Evolutionary conservation across 306 rosid genomes (phyloP).

Genomic region (Alnus glutinosa): DNA sequence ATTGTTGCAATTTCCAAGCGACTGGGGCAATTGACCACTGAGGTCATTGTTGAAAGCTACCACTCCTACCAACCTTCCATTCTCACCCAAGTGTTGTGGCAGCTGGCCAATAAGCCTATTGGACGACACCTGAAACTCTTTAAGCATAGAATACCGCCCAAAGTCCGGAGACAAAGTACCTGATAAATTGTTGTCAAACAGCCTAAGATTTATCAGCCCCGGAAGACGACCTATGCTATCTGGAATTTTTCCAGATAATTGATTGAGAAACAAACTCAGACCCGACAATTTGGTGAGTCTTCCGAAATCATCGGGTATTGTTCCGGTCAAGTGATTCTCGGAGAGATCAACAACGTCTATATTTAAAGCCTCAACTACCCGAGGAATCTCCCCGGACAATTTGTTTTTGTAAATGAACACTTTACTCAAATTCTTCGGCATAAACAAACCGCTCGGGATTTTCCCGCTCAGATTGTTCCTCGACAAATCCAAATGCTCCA

Average conservation of each 20-base stretch:
- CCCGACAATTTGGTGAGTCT: constrained; percentile 40
- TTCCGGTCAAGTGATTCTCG: constrained; percentile 42
- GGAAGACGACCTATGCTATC: constrained; percentile 57
- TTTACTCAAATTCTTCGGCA: constrained; percentile 37
- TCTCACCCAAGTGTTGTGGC: constrained; percentile 55
- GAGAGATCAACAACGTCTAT: constrained; percentile 48
- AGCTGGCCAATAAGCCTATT: constrained; percentile 53
- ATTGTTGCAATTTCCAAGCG: constrained; percentile 56
- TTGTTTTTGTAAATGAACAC: constrained; percentile 40
- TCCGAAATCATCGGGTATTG: constrained; percentile 58
- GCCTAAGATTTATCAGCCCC: constrained; percentile 26
- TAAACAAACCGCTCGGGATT: constrained; percentile 50
- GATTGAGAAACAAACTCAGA: constrained; percentile 42
- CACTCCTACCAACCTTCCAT: constrained; percentile 42
- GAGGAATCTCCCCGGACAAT: constrained; percentile 61
- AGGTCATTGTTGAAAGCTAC: constrained; percentile 43
- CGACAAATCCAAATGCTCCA: constrained; percentile 50
- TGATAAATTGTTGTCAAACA: constrained; percentile 51
- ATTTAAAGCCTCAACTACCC: constrained; percentile 41
- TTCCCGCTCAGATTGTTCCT: constrained; percentile 36
- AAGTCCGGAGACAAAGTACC: constrained; percentile 60
- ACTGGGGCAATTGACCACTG: constrained; percentile 59
- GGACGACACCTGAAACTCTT: constrained; percentile 26
- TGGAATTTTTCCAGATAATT: constrained; percentile 57
- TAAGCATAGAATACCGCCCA: constrained; percentile 47